Evolutionary conservation across 1,284 basidiomycete genomes (phyloP), one percentile per base, ranked within the genome.

Genomic region (Ustilago bromivora): DNA sequence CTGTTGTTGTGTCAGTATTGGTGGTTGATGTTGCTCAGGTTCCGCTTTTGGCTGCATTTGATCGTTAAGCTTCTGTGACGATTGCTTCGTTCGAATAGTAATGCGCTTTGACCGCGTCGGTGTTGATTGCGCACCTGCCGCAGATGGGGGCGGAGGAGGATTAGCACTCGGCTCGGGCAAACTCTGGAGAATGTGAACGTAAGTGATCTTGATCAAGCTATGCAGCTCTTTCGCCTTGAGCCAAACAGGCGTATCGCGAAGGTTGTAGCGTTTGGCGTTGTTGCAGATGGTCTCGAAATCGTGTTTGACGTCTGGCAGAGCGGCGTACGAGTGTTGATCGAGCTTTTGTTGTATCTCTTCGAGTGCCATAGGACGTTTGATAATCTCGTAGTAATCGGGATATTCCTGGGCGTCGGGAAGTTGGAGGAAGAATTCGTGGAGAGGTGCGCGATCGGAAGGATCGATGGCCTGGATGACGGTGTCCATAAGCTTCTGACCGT

Each of bases 341-440:
- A 96, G 89, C 82, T 91, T 90, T 78, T 89, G 60, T 84, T 88
- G 79, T 87, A 98, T 94, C 77, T 96, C 92, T 58, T 94, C 92
- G 61, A 97, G 89, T 32, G 94, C 91, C 78, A 96, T 92, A 38
- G 95, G 95, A 54, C 90, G 89, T 86, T 92, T 92, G 85, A 96
- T 96, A 55, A 91, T 88, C 80, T 91, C 90, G 87, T 96, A 97
- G 88, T 98, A 98, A 88, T 96, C 95, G n/a, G 94, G 91, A 86
- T 96, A 95, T 71, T 90, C 88, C 65, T 90, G 89, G 85, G 91
- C 92, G 63, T 91, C 90, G 8, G 94, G 94, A 76, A 93, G 90
- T 67, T 90, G 89, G 82, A 93, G 87, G 87, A 97, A 98, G 80
- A 92, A 91, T 63, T 88, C 85, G 17, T 92, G 90, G 60, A 95